Base-by-base conservation (phyloP, 2,329 filamentous ascomycete genomes). In the Sarocladium strictum region DNA sequence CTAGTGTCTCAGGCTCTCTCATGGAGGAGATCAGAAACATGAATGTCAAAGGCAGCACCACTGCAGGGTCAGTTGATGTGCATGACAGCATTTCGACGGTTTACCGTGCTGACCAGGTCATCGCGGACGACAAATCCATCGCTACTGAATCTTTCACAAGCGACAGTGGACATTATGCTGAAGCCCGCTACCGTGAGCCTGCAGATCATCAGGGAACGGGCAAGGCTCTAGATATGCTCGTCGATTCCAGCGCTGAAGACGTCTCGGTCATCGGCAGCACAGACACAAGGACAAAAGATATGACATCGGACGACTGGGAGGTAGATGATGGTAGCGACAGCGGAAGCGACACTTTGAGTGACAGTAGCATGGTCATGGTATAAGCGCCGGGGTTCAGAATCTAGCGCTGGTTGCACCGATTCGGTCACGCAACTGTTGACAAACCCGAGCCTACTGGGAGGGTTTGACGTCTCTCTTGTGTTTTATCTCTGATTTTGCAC, bases 1-100 rank as follows among this genome's bases (percentile, higher is more conserved):
- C 71, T 1, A 73, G 69, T 24, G 47, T 64, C 3, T 63, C 65
- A 11, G 66, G 64, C 3, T 72, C 70, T 3, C 63, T 73, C 37
- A 58, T 70, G 7, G 69, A 68, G 7, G 70, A 65, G 2, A 54
- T 76, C 54, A 62, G 61, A 3, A 60, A 59, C 2, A 59, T 76
- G 50, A 62, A 59, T 7, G 55, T 76, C 15, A 63, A 60, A 38
- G 65, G 67, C 4, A 67, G 64, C 56, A 64, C 63, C 5, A 70
- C 66, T 3, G 65, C 63, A 1, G 67, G 65, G 2, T 72, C 69
- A 0, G 58, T 74, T 33, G 67, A 69, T 14, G 73, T 66, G 1
- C 68, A 76, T 47, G 72, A 72, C 40, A 70, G 72, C 43, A 64
- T 67, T 26, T 72, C 69, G n/a, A 72, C 67, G 1, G 65, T 70